Evolutionary conservation across 2,329 filamentous ascomycete species (phyloP), one percentile per base, ranked within the genome.

Genomic region (Neonectria coccinea): DNA sequence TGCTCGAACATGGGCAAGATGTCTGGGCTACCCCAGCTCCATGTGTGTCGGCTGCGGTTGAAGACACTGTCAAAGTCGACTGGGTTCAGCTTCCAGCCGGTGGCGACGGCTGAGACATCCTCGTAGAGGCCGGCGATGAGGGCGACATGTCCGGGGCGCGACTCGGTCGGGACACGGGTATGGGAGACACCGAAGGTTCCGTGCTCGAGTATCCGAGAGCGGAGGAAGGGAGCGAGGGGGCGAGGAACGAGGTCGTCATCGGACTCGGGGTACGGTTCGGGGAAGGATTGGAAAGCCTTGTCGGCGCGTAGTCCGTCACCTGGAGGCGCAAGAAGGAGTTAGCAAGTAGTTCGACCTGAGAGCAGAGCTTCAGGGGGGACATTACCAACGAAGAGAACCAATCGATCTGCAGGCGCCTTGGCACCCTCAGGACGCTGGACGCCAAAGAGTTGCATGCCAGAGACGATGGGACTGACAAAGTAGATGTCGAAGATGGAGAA

Each of bases 1-100:
- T 94, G 87, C 76, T 97, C 90, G 77, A 99, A 99, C 96, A 99
- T 99, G 59, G 92, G 92, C 70, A 99, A 81, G 74, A 99, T 99
- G 79, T 99, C 96, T 1, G 96, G 96, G 75, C 94, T 97, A 2
- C 96, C 96, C 96, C 96, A 99, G 79, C 94, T 97, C 96, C 96
- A 99, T 8, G 97, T 99, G 80, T 99, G 97, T 50, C 91, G 86
- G 76, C 95, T 98, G 67, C 93, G 89, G 78, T 99, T 99, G 86
- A 99, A 99, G 11, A 99, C 94, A 75, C 95, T 98, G 81, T 99
- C 96, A 75, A 99, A 99, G 76, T 98, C 92, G 75, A 99, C 96
- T 0, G 96, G 96, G 77, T 99, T 99, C 72, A 97, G 83, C 81
- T 99, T 98, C 96, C 96, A 99, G 16, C 96, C 96, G 1, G 97